These are phyloP conservation scores for Scheffersomyces lignicola DNA, from an alignment of 1,139 yeast genomes.

Conservation along the genomic window DNA sequence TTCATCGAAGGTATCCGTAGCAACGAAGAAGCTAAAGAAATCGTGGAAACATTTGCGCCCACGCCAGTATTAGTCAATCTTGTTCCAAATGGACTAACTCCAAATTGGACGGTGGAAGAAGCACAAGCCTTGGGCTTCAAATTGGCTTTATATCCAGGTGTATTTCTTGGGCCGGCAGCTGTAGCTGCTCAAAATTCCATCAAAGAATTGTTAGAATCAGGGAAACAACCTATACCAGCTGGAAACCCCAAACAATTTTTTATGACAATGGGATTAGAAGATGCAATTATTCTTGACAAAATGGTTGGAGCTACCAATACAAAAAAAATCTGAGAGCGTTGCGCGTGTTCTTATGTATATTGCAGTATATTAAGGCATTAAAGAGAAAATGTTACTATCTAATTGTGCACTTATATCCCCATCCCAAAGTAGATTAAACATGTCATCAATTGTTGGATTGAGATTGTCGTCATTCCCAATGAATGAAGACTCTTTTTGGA, in stretches of 20 bases:
- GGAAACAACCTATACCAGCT: neutral
- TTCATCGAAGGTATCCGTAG: constrained; percentile 1
- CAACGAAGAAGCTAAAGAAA: constrained; percentile 2
- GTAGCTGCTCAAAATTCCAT: neutral
- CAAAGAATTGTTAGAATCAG: neutral
- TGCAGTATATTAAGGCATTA: neutral
- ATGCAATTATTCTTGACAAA: constrained; percentile 1
- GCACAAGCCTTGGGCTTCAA: constrained; percentile 1
- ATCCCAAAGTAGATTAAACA: constrained; percentile 2
- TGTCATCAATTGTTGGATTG: neutral
- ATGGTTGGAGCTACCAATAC: neutral
- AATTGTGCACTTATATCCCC: neutral
- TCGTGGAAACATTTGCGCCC: neutral
- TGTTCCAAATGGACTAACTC: constrained; percentile 3
- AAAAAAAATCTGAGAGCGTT: neutral
- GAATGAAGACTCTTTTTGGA: too few species aligned
- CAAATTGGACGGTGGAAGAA: constrained; percentile 2
- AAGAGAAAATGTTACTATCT: neutral
- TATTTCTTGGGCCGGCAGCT: constrained; percentile 1
- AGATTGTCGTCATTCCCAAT: neutral
- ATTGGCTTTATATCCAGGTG: constrained; percentile 3
- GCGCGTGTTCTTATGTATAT: neutral
- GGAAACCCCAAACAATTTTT: constrained; percentile 3
- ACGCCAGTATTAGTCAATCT: constrained; percentile 1
- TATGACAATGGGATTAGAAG: constrained; percentile 3